Percentiles rank a stretch among this genome's conserved stretches.
Conservation (phyloP, 148 eudicot species). For the Chenopodium quinoa region DNA sequence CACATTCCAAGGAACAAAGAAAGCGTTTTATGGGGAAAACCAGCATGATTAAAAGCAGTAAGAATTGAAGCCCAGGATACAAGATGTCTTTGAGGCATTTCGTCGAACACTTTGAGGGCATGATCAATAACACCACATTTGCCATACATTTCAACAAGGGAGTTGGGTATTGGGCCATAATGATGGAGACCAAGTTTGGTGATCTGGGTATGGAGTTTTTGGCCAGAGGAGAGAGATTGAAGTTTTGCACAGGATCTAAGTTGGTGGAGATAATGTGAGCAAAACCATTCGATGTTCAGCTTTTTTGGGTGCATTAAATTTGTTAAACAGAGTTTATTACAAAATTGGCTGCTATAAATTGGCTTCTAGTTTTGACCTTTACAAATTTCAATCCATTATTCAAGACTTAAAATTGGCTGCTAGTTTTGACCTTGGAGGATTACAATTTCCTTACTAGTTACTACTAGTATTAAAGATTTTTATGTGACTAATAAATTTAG, state of each 20-base stretch:
- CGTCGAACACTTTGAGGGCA: conserved; percentile 65
- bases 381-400: too few species aligned
- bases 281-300: conserved; percentile 33
- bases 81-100: conserved; percentile 51
- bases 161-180: conserved; percentile 43
- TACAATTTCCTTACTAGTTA: too few species aligned
- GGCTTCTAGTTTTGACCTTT: too few species aligned
- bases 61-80: conserved; percentile 71
- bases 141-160: conserved; percentile 46
- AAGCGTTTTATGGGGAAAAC: conserved; percentile 35
- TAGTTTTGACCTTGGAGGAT: too few species aligned
- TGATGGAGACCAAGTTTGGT: conserved; percentile 48
- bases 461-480: too few species aligned
- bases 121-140: conserved; percentile 46
- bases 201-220: conserved; percentile 62
- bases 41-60: conserved; percentile 57
- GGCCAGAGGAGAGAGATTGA: conserved; percentile 45
- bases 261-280: conserved; percentile 45
- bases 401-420: too few species aligned
- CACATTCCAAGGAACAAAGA: conserved; percentile 45
- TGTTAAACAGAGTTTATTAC: not conserved
- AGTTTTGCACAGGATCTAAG: conserved; percentile 37
- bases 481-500: too few species aligned
- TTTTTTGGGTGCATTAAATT: not conserved
- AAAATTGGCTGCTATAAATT: not conserved